Evolutionary conservation across 768 basidiomycete genomes (phyloP), one percentile per base, ranked within the genome.

Genomic region (Tricholoma bakamatsutake): DNA sequence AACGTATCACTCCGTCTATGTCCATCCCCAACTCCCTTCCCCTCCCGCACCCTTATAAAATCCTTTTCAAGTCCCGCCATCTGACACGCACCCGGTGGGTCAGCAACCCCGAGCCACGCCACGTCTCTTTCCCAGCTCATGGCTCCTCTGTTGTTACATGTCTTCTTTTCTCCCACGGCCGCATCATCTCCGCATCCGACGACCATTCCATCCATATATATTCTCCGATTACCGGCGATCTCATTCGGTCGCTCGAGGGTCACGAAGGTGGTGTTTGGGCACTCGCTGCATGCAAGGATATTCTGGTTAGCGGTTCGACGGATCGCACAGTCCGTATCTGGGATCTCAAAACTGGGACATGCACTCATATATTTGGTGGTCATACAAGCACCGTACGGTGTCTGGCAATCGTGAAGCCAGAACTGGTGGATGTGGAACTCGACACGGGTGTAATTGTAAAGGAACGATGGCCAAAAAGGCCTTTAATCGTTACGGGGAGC

Each of bases 241-340:
- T 90, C 18, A 69, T 87, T 4, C 83, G 81, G 40, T 81, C 86
- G 1, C 78, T 98, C 42, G 80, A 89, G 56, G 96, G 95, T 3
- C 95, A 98, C 63, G 90, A 93, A 62, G 95, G 95, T 50, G 95
- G 95, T 15, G 93, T 98, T 1, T 98, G 95, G 95, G 94, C 95
- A 13, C 75, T 98, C n/a, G 89, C 90, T 4, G 87, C 88, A 34
- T 91, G 81, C 69, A 91, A 90, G 75, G 84, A 93, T 68, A 81
- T 88, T 27, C 81, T 94, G 15, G 94, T 96, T 61, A 93, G 88
- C 62, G 94, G 94, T 4, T 92, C 90, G 11, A 97, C 94, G 7
- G 94, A 97, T 73, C 84, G 94, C 28, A 95, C 93, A 0, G 91
- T 97, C 53, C 79, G 94, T 49, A 88, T 95, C 37, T 97, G 93